Evolutionary conservation across 2,329 filamentous ascomycete species (phyloP), one percentile per base, ranked within the genome.

Genomic region (Phaeophleospora eucalypticola): DNA sequence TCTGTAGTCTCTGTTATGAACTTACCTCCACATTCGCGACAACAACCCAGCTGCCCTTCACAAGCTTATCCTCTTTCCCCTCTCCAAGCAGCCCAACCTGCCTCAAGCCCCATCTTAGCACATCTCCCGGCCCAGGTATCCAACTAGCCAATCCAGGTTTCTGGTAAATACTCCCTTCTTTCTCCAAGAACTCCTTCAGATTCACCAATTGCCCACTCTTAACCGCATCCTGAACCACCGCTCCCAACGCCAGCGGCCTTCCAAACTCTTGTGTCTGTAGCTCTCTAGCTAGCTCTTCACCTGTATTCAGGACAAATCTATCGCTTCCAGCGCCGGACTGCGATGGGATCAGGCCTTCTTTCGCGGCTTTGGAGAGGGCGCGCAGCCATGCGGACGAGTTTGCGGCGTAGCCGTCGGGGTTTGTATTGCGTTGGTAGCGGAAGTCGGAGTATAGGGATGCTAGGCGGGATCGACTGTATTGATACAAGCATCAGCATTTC

Each of bases 401-500:
- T 36, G 89, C 87, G 16, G 76, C 71, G 71, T 89, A 95, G 60
- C 88, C 89, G 65, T 94, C 88, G 1, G 89, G 87, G 63, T 95
- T 95, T 17, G 86, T 80, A 33, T 78, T 80, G 59, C 78, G 78
- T 57, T 91, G 88, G 4, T 80, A 70, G 32, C 81, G 76, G 63
- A 95, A 95, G 66, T 95, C 89, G 39, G 89, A 90, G 71, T 94
- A 95, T 37, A 95, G 81, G 4, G 89, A 90, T 10, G 87, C 83
- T 10, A 95, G 77, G 41, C 89, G 86, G 53, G 83, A 79, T 71
- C 84, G 89, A 56, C 65, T 68, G 17, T 17, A 39, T 37, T 19
- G 15, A 17, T 16, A 17, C 18, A 12, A n/a, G 16, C 35, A 41
- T 52, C 45, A 53, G 54, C n/a, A n/a, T n/a, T n/a, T n/a, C 32